A percentile compares a stretch with the other conserved stretches of the same genome.
phyloP scores from a whole-genome alignment of 164 flowering plant species.

The Vitis cinerea region DNA sequence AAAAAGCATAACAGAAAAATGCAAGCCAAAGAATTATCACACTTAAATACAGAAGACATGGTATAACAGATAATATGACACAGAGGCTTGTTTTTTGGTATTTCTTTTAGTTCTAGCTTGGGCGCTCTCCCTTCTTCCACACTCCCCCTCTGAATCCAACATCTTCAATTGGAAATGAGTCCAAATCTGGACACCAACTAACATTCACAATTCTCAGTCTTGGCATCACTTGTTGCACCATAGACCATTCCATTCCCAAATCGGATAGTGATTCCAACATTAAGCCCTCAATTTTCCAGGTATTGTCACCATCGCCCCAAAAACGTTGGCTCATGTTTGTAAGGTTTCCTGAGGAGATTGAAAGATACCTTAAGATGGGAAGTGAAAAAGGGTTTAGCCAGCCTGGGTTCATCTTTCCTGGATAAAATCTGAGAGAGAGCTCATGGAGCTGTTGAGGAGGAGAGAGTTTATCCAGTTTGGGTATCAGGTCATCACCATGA shows the following conservation, averaged over 20 bases:
- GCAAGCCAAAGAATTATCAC: too few relatives aligned
- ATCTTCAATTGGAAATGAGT: conserved; percentile 40
- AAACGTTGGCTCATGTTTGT: conserved; percentile 26
- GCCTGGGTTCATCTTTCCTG: conserved; percentile 37
- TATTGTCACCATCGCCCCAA: conserved; percentile 24
- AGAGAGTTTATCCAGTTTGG: conserved; percentile 28
- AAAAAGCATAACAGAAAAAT: too few relatives aligned
- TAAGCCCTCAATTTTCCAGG: conserved; percentile 47
- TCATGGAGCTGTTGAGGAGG: conserved; percentile 51
- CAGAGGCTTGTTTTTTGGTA: too few relatives aligned
- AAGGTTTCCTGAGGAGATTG: conserved; percentile 39
- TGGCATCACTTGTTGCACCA: conserved; percentile 39
- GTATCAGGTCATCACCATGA: conserved; percentile 24
- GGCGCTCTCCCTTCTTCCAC: conserved; percentile 37
- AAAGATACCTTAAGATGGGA: conserved; percentile 37
- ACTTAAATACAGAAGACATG: too few relatives aligned
- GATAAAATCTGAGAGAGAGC: conserved; percentile 40
- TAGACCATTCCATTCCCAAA: conserved; percentile 38
- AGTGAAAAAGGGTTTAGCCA: conserved; percentile 55
- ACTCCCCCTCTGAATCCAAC: conserved; percentile 49
- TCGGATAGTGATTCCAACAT: conserved; percentile 42
- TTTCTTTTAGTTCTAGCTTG: too few relatives aligned
- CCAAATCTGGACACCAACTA: conserved; percentile 49
- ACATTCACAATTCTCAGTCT: conserved; percentile 25
- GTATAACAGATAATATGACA: too few relatives aligned